Evolutionary conservation across 176 grass and related monocot genomes (phyloP).

Genomic region (Cenchrus fungigraminus): DNA sequence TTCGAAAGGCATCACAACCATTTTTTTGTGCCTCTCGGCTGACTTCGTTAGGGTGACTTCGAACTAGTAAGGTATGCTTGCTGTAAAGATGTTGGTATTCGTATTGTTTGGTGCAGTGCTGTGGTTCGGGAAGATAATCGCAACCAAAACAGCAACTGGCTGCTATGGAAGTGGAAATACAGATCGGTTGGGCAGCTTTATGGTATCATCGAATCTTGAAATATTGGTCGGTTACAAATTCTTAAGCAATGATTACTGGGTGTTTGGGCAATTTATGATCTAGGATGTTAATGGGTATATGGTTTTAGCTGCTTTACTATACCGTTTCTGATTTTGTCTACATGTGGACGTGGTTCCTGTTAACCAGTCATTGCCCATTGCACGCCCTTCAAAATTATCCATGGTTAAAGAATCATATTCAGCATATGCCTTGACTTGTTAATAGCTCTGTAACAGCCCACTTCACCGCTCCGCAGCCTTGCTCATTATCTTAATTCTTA

Average conservation of each 20-base stretch:
- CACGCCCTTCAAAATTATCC: slow-evolving; percentile 79
- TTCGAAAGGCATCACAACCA: neutral
- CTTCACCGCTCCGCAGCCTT: slow-evolving; percentile 69
- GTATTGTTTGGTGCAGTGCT: slow-evolving; percentile 9
- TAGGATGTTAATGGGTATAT: neutral
- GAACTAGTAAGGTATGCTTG: slow-evolving; percentile 7
- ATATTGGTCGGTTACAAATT: slow-evolving; percentile 8
- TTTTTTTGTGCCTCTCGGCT: slow-evolving; percentile 37
- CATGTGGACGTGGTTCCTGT: neutral
- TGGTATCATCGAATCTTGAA: neutral
- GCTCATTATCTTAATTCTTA: slow-evolving; percentile 92
- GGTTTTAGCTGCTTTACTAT: neutral
- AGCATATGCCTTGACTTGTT: slow-evolving; percentile 84
- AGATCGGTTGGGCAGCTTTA: slow-evolving; percentile 1
- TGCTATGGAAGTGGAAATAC: slow-evolving; percentile 41
- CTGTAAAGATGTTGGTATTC: neutral
- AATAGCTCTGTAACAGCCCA: slow-evolving; percentile 70
- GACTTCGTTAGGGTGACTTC: neutral
- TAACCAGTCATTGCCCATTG: slow-evolving; percentile 78
- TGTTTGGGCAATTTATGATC: neutral
- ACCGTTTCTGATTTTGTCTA: neutral
- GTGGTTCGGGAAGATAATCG: slow-evolving; percentile 18
- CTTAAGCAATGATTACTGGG: neutral
- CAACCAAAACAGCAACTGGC: slow-evolving; percentile 19
- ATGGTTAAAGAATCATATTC: slow-evolving; percentile 78